Percentiles rank a stretch among this genome's conserved stretches.
phyloP scores from a whole-genome alignment of 768 basidiomycete genomes.

The Russula earlei region DNA sequence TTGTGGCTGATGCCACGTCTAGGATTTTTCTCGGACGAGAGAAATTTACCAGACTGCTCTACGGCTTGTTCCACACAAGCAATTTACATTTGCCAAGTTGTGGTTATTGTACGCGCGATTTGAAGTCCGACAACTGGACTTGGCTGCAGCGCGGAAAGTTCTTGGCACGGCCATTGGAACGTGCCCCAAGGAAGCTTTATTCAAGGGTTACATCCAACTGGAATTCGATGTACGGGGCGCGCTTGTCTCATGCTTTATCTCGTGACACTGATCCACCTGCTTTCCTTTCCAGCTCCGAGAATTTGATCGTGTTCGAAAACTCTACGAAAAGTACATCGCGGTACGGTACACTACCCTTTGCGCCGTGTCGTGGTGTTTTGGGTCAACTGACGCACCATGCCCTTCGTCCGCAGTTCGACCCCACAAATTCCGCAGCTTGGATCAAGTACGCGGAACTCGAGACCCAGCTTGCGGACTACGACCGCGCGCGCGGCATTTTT shows the following conservation, averaged over 20 bases:
- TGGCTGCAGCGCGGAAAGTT: constrained; percentile 79
- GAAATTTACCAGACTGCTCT: constrained; percentile 91
- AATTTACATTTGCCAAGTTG: constrained; percentile 95
- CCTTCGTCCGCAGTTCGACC: constrained; percentile 51
- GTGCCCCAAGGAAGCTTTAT: constrained; percentile 91
- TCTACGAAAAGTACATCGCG: constrained; percentile 94
- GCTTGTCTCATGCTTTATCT: background rate
- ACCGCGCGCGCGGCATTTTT: constrained; percentile 87
- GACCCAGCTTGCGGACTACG: constrained; percentile 74
- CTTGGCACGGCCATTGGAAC: constrained; percentile 88
- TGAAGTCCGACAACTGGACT: constrained; percentile 75
- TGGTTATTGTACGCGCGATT: constrained; percentile 93
- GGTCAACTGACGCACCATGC: background rate
- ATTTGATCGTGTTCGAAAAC: constrained; percentile 83
- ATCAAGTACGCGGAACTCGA: constrained; percentile 94
- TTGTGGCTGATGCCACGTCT: background rate
- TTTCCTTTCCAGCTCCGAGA: constrained; percentile 59
- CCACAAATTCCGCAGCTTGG: constrained; percentile 89
- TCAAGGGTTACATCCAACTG: constrained; percentile 93
- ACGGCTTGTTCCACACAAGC: constrained; percentile 86
- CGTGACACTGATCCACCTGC: background rate
- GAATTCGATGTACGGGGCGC: constrained; percentile 61
- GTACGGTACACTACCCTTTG: constrained; percentile 42
- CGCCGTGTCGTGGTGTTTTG: background rate
- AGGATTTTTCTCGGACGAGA: constrained; percentile 80